Conservation (phyloP, 1,284 basidiomycete genomes). For the Cutaneotrichosporon cutaneum region DNA sequence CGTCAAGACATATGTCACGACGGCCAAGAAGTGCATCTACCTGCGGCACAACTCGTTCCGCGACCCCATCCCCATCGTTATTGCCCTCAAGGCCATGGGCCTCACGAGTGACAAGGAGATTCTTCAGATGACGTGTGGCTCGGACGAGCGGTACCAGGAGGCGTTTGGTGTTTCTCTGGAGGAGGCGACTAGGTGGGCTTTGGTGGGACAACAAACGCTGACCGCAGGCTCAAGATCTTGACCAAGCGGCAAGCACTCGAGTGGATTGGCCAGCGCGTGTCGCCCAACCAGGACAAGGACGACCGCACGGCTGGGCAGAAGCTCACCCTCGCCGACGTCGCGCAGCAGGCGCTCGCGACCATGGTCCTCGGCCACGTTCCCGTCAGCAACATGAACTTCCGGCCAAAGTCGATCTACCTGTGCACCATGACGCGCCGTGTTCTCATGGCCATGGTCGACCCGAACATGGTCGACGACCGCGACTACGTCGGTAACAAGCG, state of each 20-base stretch:
- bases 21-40: constrained; percentile 91
- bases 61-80: constrained; percentile 94
- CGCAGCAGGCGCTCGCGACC: constrained; percentile 90
- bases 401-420: constrained; percentile 94
- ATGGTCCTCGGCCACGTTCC: constrained; percentile 97
- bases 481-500: constrained; percentile 99
- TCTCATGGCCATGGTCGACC: constrained; percentile 93
- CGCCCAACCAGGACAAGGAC: constrained; percentile 66
- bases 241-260: constrained; percentile 93
- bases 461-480: constrained; percentile 95
- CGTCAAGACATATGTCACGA: constrained; percentile 96
- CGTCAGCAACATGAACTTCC: constrained; percentile 85
- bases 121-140: constrained; percentile 88
- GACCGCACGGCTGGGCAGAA: constrained; percentile 58
- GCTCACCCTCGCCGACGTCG: constrained; percentile 88
- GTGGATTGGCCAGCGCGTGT: constrained; percentile 90
- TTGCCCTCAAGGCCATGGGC: constrained; percentile 94
- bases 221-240: constrained; percentile 68
- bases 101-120: constrained; percentile 98
- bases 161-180: constrained; percentile 91
- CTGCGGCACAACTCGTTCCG: constrained; percentile 98
- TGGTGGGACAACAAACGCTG: background rate
- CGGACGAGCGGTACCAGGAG: constrained; percentile 82
- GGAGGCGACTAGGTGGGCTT: constrained; percentile 70
- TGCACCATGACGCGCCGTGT: constrained; percentile 97